These are phyloP conservation scores for Plasmodium berghei DNA, from an alignment of 169 alveolate genomes.

Conservation along the genomic window DNA sequence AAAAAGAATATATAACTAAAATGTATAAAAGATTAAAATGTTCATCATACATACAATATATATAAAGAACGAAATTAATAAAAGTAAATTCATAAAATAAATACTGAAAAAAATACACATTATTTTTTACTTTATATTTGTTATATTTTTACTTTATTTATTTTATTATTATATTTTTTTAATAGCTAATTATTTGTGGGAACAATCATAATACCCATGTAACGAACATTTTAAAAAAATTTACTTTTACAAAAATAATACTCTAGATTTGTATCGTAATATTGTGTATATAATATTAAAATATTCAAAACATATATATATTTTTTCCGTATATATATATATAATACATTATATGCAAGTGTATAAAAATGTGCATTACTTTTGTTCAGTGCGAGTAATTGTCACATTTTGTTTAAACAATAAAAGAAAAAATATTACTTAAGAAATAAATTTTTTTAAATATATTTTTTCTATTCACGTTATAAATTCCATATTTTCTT, in stretches of 20 bases:
- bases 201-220: background rate
- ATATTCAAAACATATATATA: constrained; percentile 4
- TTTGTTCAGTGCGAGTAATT: constrained; percentile 17
- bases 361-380: constrained; percentile 9
- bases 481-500: background rate
- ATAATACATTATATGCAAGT: background rate
- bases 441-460: background rate
- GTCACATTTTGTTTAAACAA: constrained; percentile 25
- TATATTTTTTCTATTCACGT: constrained; percentile 1
- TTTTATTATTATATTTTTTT: background rate
- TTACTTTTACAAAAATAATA: constrained; percentile 1
- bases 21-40: too few species aligned
- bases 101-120: background rate
- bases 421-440: constrained; percentile 6
- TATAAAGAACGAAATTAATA: too few species aligned
- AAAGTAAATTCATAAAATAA: background rate
- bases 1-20: too few species aligned
- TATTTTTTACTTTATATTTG: background rate
- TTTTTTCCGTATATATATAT: background rate
- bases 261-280: constrained; percentile 5
- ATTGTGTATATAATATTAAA: background rate
- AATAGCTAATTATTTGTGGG: background rate
- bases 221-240: constrained; percentile 8
- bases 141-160: background rate
- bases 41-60: too few species aligned